Conservation (phyloP, 2,329 filamentous ascomycete species). For the Bisporella sp. region DNA sequence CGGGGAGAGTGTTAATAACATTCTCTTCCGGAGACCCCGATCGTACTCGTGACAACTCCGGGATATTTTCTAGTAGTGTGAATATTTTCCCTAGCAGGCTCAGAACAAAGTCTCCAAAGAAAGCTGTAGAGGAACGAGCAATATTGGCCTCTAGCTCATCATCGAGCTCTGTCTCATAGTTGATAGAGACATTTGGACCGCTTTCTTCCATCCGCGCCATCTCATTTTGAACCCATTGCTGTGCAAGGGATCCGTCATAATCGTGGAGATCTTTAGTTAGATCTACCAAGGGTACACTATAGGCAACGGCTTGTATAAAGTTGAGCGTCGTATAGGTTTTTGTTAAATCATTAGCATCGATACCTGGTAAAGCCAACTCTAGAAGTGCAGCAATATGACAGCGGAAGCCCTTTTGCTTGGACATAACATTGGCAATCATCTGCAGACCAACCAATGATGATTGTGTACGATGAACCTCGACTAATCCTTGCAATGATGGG, state of each 20-base stretch:
- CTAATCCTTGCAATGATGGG: slow-evolving; percentile 89
- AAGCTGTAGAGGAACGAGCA: slow-evolving; percentile 86
- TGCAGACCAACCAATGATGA: slow-evolving; percentile 89
- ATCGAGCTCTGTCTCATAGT: slow-evolving; percentile 74
- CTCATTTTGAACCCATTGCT: slow-evolving; percentile 90
- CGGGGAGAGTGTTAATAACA: slow-evolving; percentile 90
- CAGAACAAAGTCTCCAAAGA: slow-evolving; percentile 86
- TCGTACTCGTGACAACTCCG: slow-evolving; percentile 80
- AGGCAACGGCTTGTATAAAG: slow-evolving; percentile 92
- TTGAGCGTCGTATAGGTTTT: slow-evolving; percentile 93
- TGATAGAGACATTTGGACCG: slow-evolving; percentile 75
- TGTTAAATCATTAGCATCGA: slow-evolving; percentile 94
- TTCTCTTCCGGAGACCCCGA: slow-evolving; percentile 93
- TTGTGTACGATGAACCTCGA: slow-evolving; percentile 93
- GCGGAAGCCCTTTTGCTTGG: slow-evolving; percentile 88
- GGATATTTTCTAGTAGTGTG: slow-evolving; percentile 88
- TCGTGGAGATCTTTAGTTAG: slow-evolving; percentile 62
- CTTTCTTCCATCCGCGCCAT: slow-evolving; percentile 90
- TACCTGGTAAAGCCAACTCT: slow-evolving; percentile 87
- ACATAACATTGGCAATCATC: slow-evolving; percentile 86
- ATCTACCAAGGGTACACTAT: slow-evolving; percentile 89
- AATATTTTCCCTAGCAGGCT: slow-evolving; percentile 92
- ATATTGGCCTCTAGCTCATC: slow-evolving; percentile 86
- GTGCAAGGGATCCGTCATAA: slow-evolving; percentile 70
- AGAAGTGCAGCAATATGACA: slow-evolving; percentile 92